Conservation (phyloP, 495 filamentous ascomycete species). For the Aspergillus kassunensis region DNA sequence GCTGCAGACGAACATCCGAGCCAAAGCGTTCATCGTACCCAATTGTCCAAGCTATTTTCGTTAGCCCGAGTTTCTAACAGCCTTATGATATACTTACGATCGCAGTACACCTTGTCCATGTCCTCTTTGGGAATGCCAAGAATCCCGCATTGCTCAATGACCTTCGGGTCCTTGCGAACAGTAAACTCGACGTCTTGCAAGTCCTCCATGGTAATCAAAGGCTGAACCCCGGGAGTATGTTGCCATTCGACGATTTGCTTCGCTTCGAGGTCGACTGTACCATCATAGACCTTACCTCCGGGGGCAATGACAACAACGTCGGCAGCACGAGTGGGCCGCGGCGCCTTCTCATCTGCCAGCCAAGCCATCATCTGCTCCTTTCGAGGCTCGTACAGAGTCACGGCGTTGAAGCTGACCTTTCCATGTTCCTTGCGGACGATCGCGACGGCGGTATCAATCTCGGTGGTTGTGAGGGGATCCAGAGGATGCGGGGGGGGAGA, state of each 20-base stretch:
- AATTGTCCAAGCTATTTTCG: conserved; percentile 78
- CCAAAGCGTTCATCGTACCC: conserved; percentile 92
- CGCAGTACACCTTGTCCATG: conserved; percentile 91
- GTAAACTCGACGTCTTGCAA: conserved; percentile 82
- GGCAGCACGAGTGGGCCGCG: conserved; percentile 68
- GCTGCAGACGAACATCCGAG: conserved; percentile 74
- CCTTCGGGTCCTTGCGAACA: conserved; percentile 74
- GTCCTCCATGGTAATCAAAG: conserved; percentile 94
- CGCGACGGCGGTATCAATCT: conserved; percentile 73
- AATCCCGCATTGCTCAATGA: conserved; percentile 88
- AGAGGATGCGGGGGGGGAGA: conserved; percentile 67
- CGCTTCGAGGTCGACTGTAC: conserved; percentile 70
- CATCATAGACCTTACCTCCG: conserved; percentile 80
- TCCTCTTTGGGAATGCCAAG: conserved; percentile 81
- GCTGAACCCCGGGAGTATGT: conserved; percentile 74
- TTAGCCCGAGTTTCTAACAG: conserved; percentile 4
- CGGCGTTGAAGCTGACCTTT: conserved; percentile 77
- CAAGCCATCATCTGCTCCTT: conserved; percentile 86
- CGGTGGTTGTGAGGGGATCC: conserved; percentile 71
- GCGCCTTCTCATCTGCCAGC: conserved; percentile 57
- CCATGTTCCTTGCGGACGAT: conserved; percentile 69
- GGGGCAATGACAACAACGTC: conserved; percentile 85
- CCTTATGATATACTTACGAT: conserved; percentile 52
- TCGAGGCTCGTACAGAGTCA: conserved; percentile 81
- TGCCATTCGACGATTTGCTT: conserved; percentile 74